Conservation (phyloP, 106 monocot species). For the Platanthera zijinensis region DNA sequence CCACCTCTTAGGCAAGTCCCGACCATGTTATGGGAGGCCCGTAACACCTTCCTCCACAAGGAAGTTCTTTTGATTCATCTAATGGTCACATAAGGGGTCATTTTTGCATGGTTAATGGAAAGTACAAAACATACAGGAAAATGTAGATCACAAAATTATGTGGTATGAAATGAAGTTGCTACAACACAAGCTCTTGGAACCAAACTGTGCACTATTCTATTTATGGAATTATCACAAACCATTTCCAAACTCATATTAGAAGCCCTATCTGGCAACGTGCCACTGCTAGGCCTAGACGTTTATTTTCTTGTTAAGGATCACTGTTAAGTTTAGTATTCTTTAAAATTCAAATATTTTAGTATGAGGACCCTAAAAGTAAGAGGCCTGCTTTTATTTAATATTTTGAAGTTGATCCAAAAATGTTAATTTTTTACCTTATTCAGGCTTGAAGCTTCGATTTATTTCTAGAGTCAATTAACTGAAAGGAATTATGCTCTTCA, state of each 20-base stretch:
- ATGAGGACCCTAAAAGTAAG: background rate
- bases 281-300: background rate
- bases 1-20: no score
- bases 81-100: background rate
- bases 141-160: background rate
- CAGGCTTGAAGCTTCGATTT: background rate
- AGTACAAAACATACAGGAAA: background rate
- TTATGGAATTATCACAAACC: background rate
- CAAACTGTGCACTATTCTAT: background rate
- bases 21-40: no score
- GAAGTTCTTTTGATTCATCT: background rate
- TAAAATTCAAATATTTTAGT: background rate
- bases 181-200: background rate
- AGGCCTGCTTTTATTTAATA: background rate
- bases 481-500: background rate
- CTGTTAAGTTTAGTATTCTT: background rate
- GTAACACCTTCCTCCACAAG: background rate
- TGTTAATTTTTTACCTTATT: background rate
- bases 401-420: background rate
- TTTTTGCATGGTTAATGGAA: background rate
- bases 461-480: background rate
- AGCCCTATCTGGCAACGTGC: background rate
- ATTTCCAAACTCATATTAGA: background rate
- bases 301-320: background rate
- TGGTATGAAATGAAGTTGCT: background rate